phyloP scores from a whole-genome alignment of 495 filamentous ascomycete species.

The Aspergillus baeticus region DNA sequence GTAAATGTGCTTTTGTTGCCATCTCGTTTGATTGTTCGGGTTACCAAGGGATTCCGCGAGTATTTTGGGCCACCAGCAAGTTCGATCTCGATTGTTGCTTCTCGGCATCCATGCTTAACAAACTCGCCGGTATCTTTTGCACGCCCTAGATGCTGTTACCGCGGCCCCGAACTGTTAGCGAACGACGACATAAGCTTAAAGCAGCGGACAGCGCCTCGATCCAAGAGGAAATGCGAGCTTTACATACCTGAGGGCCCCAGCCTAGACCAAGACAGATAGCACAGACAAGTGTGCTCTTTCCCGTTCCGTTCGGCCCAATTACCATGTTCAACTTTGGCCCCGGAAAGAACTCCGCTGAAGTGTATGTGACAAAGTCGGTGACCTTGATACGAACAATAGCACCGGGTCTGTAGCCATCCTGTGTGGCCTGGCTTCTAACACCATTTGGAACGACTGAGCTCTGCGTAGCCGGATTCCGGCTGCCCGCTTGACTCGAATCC shows the following conservation, averaged over 20 bases:
- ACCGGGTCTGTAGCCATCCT: conserved; percentile 64
- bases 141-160: conserved; percentile 69
- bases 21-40: conserved; percentile 73
- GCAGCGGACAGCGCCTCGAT: not conserved
- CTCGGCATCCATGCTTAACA: conserved; percentile 81
- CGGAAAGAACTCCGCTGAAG: conserved; percentile 79
- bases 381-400: conserved; percentile 87
- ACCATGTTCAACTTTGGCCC: conserved; percentile 98
- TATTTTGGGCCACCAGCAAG: conserved; percentile 56
- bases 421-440: conserved; percentile 11
- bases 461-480: not conserved
- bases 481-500: not conserved
- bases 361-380: conserved; percentile 94
- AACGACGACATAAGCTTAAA: not conserved
- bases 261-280: conserved; percentile 94
- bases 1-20: conserved; percentile 75
- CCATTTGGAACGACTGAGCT: not conserved
- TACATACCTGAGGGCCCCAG: conserved; percentile 64
- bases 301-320: conserved; percentile 96
- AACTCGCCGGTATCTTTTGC: conserved; percentile 85
- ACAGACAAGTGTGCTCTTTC: conserved; percentile 96
- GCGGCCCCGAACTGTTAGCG: not conserved
- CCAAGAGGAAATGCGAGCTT: not conserved
- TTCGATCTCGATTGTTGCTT: conserved; percentile 87
- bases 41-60: conserved; percentile 66